These are phyloP conservation scores for Monilinia fructigena DNA, from an alignment of 2,329 filamentous ascomycete genomes.

Conservation along the genomic window DNA sequence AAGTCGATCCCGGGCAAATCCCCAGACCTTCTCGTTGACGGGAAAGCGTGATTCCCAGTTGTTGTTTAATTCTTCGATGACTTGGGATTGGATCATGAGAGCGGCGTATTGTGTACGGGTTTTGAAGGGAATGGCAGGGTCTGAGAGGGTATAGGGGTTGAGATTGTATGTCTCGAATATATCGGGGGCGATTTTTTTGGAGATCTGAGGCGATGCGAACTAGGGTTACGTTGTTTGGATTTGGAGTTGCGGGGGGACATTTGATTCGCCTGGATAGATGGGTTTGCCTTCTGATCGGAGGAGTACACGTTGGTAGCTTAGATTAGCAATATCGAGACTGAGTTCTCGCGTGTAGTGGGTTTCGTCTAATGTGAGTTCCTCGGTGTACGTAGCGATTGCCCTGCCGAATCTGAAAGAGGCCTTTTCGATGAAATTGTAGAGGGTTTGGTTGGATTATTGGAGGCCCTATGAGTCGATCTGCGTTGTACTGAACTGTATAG, in stretches of 20 bases:
- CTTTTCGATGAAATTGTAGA: conserved; percentile 28
- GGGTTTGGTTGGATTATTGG: conserved; percentile 36
- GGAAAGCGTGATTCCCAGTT: conserved; percentile 36
- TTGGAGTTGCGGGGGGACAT: background rate
- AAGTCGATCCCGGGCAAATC: conserved; percentile 30
- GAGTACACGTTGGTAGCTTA: conserved; percentile 3
- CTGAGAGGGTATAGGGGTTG: conserved; percentile 10
- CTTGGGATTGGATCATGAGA: conserved; percentile 27
- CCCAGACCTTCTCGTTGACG: conserved; percentile 36
- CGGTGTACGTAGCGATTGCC: conserved; percentile 24
- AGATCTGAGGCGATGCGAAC: conserved; percentile 30
- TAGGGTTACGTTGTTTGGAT: conserved; percentile 22
- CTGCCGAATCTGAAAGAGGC: conserved; percentile 33
- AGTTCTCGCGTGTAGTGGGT: background rate
- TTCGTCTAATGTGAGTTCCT: conserved; percentile 7
- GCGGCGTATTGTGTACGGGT: background rate
- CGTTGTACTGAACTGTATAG: conserved; percentile 30
- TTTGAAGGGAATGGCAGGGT: conserved; percentile 17
- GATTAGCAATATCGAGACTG: background rate
- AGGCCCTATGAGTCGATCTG: conserved; percentile 25
- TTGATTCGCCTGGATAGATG: conserved; percentile 3
- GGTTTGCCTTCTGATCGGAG: conserved; percentile 10
- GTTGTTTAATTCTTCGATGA: conserved; percentile 36
- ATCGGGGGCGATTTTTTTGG: conserved; percentile 29
- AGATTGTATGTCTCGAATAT: conserved; percentile 25